Percentiles rank a stretch among this genome's conserved stretches.
Evolutionary conservation across 2,329 filamentous ascomycete species (phyloP).

Genomic region (Daldinia sp.): DNA sequence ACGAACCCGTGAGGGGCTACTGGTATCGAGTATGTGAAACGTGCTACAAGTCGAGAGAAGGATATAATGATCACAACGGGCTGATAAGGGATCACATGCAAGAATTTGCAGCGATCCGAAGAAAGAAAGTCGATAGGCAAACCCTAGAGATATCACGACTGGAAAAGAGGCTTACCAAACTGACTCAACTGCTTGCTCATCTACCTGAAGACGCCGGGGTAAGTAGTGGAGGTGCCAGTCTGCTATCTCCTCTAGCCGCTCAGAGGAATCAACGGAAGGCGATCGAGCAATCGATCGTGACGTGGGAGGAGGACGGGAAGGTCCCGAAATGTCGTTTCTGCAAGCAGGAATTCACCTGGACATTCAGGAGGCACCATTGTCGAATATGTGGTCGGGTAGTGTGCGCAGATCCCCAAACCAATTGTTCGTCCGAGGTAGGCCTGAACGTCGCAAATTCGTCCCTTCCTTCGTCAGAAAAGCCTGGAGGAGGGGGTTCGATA

Average conservation of each 20-base stretch:
- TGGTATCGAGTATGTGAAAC: slow-evolving; percentile 98
- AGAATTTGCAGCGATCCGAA: slow-evolving; percentile 77
- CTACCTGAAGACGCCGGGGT: slow-evolving; percentile 70
- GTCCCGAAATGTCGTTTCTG: slow-evolving; percentile 91
- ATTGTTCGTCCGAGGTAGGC: slow-evolving; percentile 85
- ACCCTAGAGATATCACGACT: slow-evolving; percentile 89
- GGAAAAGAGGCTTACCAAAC: slow-evolving; percentile 90
- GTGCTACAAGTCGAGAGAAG: slow-evolving; percentile 96
- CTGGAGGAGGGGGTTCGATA: slow-evolving; percentile 55
- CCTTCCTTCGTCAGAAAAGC: slow-evolving; percentile 60
- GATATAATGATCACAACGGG: slow-evolving; percentile 91
- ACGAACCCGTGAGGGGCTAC: slow-evolving; percentile 88
- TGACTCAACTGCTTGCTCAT: slow-evolving; percentile 85
- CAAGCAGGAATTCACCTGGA: slow-evolving; percentile 95
- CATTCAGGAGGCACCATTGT: slow-evolving; percentile 94
- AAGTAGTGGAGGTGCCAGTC: slow-evolving; percentile 60
- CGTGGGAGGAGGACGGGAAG: slow-evolving; percentile 90
- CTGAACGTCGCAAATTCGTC: slow-evolving; percentile 75
- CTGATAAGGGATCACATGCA: slow-evolving; percentile 77
- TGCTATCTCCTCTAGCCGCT: slow-evolving; percentile 72
- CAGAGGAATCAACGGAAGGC: slow-evolving; percentile 82
- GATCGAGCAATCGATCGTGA: slow-evolving; percentile 91
- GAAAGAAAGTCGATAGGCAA: slow-evolving; percentile 83
- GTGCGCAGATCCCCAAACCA: slow-evolving; percentile 86
- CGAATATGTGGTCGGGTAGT: slow-evolving; percentile 93